phyloP scores from a whole-genome alignment of 2,329 filamentous ascomycete species.

The Raffaelea ambrosiae region DNA sequence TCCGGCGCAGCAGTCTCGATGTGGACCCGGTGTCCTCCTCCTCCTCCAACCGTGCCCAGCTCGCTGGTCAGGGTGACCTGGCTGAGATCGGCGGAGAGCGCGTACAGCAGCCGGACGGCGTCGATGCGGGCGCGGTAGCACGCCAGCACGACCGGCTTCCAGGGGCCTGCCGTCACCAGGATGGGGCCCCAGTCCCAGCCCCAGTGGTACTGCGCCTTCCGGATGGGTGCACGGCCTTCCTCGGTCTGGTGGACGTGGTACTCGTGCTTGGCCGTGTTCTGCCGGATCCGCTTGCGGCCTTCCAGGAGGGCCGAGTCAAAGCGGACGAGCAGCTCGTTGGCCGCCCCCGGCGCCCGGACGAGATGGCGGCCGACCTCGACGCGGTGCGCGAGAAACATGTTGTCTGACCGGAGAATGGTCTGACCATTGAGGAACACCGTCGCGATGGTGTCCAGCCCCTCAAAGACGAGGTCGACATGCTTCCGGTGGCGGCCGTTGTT shows the following conservation, averaged over 20 bases:
- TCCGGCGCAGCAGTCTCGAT: background rate
- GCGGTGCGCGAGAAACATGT: constrained; percentile 56
- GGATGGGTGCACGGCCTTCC: background rate
- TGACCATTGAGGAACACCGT: constrained; percentile 46
- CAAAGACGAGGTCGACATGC: constrained; percentile 45
- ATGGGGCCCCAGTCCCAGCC: constrained; percentile 66
- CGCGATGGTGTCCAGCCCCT: constrained; percentile 57
- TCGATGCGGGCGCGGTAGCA: constrained; percentile 44
- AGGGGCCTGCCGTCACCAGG: constrained; percentile 54
- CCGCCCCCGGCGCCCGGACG: too few relatives aligned
- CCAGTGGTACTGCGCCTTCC: constrained; percentile 33
- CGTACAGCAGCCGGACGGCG: too few relatives aligned
- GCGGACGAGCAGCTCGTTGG: too few relatives aligned
- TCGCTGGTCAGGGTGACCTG: background rate
- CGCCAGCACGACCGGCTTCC: constrained; percentile 57
- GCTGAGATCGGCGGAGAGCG: background rate
- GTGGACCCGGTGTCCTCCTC: background rate
- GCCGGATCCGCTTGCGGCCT: too few relatives aligned
- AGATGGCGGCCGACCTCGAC: constrained; percentile 40
- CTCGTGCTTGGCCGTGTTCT: too few relatives aligned
- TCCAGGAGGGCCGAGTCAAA: too few relatives aligned
- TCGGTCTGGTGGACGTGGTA: background rate
- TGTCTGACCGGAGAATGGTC: constrained; percentile 46
- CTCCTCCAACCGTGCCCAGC: too few relatives aligned
- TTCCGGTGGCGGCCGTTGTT: constrained; percentile 12